These are phyloP conservation scores for Corymbia citriodora DNA, from an alignment of 441 rosid genomes.

Conservation along the genomic window DNA sequence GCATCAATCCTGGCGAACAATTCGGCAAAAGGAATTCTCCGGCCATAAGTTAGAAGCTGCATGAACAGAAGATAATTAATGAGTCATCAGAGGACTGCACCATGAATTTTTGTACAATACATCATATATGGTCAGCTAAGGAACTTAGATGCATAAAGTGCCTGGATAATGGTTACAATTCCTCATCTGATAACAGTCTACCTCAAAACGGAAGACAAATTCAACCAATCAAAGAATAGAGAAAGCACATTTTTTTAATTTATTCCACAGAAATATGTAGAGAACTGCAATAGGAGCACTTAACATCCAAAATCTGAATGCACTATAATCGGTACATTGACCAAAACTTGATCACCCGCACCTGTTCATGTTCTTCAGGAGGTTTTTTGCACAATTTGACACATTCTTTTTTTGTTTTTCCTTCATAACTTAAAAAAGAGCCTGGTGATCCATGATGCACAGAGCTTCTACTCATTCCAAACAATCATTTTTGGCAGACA, in stretches of 20 bases:
- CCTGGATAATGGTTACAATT: background rate
- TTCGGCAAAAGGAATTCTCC: constrained; percentile 93
- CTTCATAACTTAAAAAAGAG: background rate
- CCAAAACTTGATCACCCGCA: background rate
- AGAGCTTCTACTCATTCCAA: background rate
- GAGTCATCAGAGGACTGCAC: background rate
- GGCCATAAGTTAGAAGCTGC: constrained; percentile 93
- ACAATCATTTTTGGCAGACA: background rate
- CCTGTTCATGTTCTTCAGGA: background rate
- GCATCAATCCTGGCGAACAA: constrained; percentile 93
- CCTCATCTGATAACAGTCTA: background rate
- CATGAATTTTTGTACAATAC: background rate
- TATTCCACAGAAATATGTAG: background rate
- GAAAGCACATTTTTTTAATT: background rate
- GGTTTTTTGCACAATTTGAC: background rate
- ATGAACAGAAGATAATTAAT: background rate
- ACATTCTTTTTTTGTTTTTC: background rate
- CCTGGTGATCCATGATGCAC: background rate
- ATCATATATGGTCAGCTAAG: background rate
- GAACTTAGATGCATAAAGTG: background rate
- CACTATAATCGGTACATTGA: background rate
- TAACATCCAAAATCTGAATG: background rate
- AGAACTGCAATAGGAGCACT: background rate
- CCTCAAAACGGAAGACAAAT: background rate
- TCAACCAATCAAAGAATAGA: background rate